A percentile compares a stretch with the other conserved stretches of the same genome.
Evolutionary conservation across 768 basidiomycete species (phyloP).

Genomic region (Lactifluus echinatus): DNA sequence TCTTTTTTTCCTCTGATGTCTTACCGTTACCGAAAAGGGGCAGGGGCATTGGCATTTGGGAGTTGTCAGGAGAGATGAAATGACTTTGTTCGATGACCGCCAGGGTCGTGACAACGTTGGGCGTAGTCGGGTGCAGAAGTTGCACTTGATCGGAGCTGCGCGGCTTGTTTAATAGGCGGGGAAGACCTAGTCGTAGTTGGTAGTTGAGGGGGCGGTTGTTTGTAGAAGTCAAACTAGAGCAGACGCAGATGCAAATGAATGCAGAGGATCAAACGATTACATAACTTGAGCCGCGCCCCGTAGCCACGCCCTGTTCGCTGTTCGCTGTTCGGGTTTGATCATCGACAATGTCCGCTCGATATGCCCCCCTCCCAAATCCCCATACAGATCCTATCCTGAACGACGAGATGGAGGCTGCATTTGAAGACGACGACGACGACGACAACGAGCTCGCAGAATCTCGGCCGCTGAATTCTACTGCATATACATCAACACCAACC

Average conservation of each 20-base stretch:
- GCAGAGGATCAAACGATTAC: too few relatives aligned
- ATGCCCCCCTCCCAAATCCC: conserved; percentile 59
- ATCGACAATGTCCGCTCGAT: conserved; percentile 56
- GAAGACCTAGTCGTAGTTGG: background rate
- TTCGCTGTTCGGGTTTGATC: too few relatives aligned
- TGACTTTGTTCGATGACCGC: conserved; percentile 8
- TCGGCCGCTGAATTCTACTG: conserved; percentile 41
- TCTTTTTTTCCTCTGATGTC: background rate
- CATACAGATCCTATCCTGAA: conserved; percentile 39
- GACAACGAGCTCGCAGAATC: conserved; percentile 43
- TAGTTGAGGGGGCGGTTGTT: background rate
- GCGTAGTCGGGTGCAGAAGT: background rate
- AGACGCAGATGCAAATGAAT: too few relatives aligned
- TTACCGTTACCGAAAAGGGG: background rate
- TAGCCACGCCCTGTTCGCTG: too few relatives aligned
- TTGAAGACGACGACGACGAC: conserved; percentile 71
- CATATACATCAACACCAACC: conserved; percentile 19
- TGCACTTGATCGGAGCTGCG: background rate
- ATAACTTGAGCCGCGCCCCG: too few relatives aligned
- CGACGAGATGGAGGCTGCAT: conserved; percentile 79
- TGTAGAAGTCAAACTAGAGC: background rate
- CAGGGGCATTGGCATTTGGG: background rate
- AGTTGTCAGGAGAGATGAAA: background rate
- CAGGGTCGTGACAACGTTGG: background rate
- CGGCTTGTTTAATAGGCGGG: conserved; percentile 4